Percentiles rank a stretch among this genome's conserved stretches.
Evolutionary conservation across 75 land plant genomes (phyloP).

Genomic region (Selaginella tamariscina): DNA sequence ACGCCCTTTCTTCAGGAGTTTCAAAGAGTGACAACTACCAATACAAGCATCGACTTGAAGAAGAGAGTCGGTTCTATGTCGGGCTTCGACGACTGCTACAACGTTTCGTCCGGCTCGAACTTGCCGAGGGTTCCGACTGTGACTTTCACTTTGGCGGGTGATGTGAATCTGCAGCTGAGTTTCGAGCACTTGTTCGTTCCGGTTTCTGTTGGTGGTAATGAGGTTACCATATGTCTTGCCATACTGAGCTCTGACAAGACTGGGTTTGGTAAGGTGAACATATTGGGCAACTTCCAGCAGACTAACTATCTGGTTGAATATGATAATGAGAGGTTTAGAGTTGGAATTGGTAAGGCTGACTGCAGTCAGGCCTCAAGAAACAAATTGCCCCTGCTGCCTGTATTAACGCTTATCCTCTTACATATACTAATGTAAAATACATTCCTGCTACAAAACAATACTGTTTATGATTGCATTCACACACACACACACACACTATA

Average conservation of each 20-base stretch:
- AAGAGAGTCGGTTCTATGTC: neutral
- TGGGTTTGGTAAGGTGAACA: neutral
- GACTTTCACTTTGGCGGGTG: neutral
- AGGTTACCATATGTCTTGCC: neutral
- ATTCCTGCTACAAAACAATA: too few relatives aligned
- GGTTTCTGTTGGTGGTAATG: neutral
- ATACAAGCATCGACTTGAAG: neutral
- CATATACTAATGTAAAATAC: too few relatives aligned
- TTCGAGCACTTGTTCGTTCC: neutral
- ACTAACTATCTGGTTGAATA: neutral
- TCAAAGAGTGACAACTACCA: neutral
- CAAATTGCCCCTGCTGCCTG: too few relatives aligned
- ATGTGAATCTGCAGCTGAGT: neutral
- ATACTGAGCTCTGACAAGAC: neutral
- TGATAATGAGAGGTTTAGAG: neutral
- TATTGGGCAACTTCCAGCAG: neutral
- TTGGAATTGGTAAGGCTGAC: neutral
- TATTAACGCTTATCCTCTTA: too few relatives aligned
- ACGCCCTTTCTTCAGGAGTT: neutral
- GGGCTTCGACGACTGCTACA: slow-evolving; percentile 1
- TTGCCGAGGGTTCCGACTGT: neutral
- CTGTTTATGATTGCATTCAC: too few relatives aligned
- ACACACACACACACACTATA: too few relatives aligned
- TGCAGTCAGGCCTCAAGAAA: too few relatives aligned
- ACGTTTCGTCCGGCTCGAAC: neutral